Evolutionary conservation across 1,284 basidiomycete species (phyloP).

Genomic region (Flammula alnicola): DNA sequence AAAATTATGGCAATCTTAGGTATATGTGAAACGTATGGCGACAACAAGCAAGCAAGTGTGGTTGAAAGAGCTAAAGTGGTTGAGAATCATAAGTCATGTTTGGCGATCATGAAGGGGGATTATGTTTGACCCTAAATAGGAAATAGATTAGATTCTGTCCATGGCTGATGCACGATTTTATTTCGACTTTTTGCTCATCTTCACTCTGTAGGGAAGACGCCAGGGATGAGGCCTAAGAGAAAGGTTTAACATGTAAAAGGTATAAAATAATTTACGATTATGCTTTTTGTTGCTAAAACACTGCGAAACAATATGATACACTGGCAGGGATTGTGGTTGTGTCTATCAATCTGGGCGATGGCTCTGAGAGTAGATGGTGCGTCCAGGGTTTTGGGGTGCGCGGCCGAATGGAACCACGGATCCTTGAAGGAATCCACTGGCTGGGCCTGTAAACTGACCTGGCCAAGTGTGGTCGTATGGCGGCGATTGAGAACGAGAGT

Average conservation of each 20-base stretch:
- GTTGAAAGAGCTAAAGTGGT: too few species aligned
- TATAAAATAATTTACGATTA: slow-evolving; percentile 9
- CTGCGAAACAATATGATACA: slow-evolving; percentile 10
- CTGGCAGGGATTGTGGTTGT: neutral
- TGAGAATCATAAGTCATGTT: too few species aligned
- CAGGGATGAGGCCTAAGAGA: neutral
- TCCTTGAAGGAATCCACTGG: slow-evolving; percentile 49
- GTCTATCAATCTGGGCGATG: slow-evolving; percentile 34
- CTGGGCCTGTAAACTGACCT: slow-evolving; percentile 47
- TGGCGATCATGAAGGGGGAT: too few species aligned
- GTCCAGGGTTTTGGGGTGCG: slow-evolving; percentile 49
- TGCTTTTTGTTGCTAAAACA: slow-evolving; percentile 1
- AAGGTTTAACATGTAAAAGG: neutral
- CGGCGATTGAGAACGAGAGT: slow-evolving; percentile 31
- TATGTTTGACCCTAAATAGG: too few species aligned
- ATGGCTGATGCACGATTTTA: too few species aligned
- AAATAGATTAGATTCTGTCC: too few species aligned
- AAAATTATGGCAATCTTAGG: too few species aligned
- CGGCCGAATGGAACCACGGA: slow-evolving; percentile 39
- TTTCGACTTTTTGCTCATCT: too few species aligned
- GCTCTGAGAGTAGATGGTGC: slow-evolving; percentile 61
- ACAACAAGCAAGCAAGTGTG: too few species aligned
- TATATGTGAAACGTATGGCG: too few species aligned
- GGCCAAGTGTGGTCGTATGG: slow-evolving; percentile 36
- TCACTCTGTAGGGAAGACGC: too few species aligned